Base-by-base conservation (phyloP, 768 basidiomycete species). In the Phaeotremella skinneri region DNA sequence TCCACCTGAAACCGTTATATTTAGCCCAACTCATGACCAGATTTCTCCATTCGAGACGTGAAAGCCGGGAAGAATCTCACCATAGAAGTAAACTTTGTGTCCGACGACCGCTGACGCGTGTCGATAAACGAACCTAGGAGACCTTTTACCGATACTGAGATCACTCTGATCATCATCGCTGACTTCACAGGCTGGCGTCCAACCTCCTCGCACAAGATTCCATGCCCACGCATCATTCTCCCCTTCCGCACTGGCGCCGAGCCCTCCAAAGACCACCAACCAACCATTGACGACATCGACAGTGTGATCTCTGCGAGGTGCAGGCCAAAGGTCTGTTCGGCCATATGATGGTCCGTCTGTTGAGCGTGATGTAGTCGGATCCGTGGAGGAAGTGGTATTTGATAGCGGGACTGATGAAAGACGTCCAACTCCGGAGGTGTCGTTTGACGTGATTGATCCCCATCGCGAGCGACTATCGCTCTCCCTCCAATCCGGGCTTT, bases 141-240 rank as follows among this genome's bases (percentile, higher is more conserved):
- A 45, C 23, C 43, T 13, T 21, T 45, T 45, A 6, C 11, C 21
- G 21, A 45, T 7, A 45, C 21, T 23, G 13, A 45, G 6, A 45
- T 45, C 43, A 45, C 43, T 45, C 17, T 37, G 9, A 45, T 45
- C 43, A 20, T 23, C n/a, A 34, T 14, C 31, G 5, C 17, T 21
- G 16, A 5, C 17, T 23, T 23, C 29, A 26, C 49, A 29, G 9
- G 34, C 29, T 3, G 31, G 26, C 9, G 6, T 14, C 51, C 51
- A 52, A 4, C 20, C 20, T 20, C 29, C 51, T 5, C n/a, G 4
- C 16, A 9, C 29, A 16, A 52, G 27, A 30, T 37, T 25, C 20
- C 34, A 52, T n/a, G 32, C 32, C 51, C 51, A 52, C 6, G 51
- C 21, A n/a, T 52, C 51, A 23, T 30, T 32, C 14, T 52, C 30